Conservation (phyloP, 2,329 filamentous ascomycete genomes). For the Colletotrichum euphorbiae region DNA sequence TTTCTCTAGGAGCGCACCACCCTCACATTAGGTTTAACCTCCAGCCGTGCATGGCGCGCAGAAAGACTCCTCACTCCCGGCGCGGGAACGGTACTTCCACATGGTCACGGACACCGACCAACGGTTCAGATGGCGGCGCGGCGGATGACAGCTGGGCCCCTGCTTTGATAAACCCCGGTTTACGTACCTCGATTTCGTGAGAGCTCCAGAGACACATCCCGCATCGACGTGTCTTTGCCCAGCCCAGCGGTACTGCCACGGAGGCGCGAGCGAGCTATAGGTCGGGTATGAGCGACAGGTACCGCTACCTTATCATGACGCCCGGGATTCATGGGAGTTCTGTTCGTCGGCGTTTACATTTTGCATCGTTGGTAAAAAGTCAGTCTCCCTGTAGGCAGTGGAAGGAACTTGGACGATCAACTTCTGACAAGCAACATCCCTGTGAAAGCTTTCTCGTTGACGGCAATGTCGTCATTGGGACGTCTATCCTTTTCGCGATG, state of each 20-base stretch:
- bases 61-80: background rate
- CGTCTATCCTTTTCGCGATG: no score
- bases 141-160: slow-evolving; percentile 40
- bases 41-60: no score
- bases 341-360: background rate
- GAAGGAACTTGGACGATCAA: background rate
- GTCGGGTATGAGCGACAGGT: background rate
- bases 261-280: background rate
- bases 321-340: background rate
- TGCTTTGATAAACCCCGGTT: slow-evolving; percentile 39
- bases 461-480: no score
- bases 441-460: background rate
- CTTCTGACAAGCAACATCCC: background rate
- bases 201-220: slow-evolving; percentile 19
- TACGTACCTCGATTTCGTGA: slow-evolving; percentile 55
- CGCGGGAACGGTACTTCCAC: slow-evolving; percentile 6
- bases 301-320: background rate
- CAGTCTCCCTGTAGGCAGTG: background rate
- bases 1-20: slow-evolving; percentile 9
- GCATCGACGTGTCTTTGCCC: slow-evolving; percentile 16
- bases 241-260: background rate
- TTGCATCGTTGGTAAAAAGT: background rate
- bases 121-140: slow-evolving; percentile 39
- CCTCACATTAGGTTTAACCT: no score
- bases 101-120: slow-evolving; percentile 17